Conservation (phyloP, 352 stramenopile genomes). For the Pythium apleroticum region DNA sequence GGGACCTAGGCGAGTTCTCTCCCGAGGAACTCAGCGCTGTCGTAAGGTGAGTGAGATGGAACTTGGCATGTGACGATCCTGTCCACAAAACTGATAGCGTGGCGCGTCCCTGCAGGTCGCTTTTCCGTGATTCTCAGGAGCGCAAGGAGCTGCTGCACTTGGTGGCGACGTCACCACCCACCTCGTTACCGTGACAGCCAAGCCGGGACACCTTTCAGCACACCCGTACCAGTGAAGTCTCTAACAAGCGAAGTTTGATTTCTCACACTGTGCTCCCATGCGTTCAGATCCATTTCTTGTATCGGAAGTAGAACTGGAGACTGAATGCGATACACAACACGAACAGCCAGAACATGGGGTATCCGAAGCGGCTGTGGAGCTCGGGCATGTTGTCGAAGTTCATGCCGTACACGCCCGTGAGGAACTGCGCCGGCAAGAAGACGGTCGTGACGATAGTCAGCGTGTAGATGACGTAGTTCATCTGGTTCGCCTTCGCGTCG, state of each 20-base stretch:
- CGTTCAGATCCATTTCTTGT: constrained; percentile 79
- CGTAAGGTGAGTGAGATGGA: constrained; percentile 36
- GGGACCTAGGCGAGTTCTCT: constrained; percentile 42
- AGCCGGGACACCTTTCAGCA: not conserved
- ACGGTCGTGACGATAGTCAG: constrained; percentile 89
- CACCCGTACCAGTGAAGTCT: not conserved
- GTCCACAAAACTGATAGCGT: not conserved
- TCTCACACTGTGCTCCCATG: not conserved
- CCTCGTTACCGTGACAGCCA: not conserved
- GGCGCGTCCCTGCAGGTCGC: constrained; percentile 32
- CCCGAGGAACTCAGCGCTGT: constrained; percentile 43
- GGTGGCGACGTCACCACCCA: constrained; percentile 1
- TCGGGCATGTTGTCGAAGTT: constrained; percentile 91
- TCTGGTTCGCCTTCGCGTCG: constrained; percentile 80
- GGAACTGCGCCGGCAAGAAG: constrained; percentile 85
- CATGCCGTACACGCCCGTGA: constrained; percentile 90
- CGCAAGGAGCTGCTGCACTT: constrained; percentile 42
- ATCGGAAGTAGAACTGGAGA: constrained; percentile 80
- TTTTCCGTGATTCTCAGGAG: constrained; percentile 64
- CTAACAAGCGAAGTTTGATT: constrained; percentile 1
- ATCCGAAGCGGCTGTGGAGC: constrained; percentile 78
- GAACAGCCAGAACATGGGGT: constrained; percentile 81
- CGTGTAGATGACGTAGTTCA: constrained; percentile 91
- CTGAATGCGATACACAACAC: constrained; percentile 63
- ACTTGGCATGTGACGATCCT: not conserved